Evolutionary conservation across 768 basidiomycete species (phyloP).

Genomic region (Lyophyllum semitale): DNA sequence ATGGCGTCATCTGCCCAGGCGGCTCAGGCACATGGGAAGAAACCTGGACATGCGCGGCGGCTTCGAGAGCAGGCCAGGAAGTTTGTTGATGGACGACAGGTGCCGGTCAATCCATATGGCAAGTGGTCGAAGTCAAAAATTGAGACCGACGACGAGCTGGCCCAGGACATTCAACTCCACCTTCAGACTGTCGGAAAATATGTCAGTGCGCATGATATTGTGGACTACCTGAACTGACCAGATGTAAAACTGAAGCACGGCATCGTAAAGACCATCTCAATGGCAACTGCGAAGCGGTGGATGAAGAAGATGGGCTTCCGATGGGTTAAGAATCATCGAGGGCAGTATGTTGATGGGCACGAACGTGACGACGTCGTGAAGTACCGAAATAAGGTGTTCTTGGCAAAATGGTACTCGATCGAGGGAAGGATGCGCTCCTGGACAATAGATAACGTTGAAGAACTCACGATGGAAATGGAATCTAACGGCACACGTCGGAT

Average conservation of each 20-base stretch:
- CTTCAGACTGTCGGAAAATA: slow-evolving; percentile 23
- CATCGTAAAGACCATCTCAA: slow-evolving; percentile 7
- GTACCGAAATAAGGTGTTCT: slow-evolving; percentile 27
- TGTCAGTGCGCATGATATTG: slow-evolving; percentile 22
- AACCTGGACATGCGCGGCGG: slow-evolving; percentile 6
- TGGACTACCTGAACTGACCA: slow-evolving; percentile 10
- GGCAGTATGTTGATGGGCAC: no score
- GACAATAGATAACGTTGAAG: slow-evolving; percentile 17
- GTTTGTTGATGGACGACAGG: slow-evolving; percentile 1
- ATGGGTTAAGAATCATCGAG: slow-evolving; percentile 20
- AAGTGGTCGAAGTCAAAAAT: slow-evolving; percentile 18
- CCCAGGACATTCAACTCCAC: slow-evolving; percentile 13
- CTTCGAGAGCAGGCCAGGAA: slow-evolving; percentile 20
- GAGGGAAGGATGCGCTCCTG: slow-evolving; percentile 8
- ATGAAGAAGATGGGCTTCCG: slow-evolving; percentile 22
- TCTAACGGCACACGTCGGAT: background rate
- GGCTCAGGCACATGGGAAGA: slow-evolving; percentile 1
- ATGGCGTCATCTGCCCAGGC: slow-evolving; percentile 5
- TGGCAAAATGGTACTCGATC: slow-evolving; percentile 11
- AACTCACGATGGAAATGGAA: background rate
- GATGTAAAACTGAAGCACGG: slow-evolving; percentile 14
- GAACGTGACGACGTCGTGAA: slow-evolving; percentile 28
- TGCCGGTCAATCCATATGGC: slow-evolving; percentile 22
- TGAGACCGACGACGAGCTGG: slow-evolving; percentile 18
- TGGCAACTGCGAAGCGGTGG: slow-evolving; percentile 25